Base-by-base conservation (phyloP, 2,329 filamentous ascomycete genomes). In the Alternaria gansuensis region DNA sequence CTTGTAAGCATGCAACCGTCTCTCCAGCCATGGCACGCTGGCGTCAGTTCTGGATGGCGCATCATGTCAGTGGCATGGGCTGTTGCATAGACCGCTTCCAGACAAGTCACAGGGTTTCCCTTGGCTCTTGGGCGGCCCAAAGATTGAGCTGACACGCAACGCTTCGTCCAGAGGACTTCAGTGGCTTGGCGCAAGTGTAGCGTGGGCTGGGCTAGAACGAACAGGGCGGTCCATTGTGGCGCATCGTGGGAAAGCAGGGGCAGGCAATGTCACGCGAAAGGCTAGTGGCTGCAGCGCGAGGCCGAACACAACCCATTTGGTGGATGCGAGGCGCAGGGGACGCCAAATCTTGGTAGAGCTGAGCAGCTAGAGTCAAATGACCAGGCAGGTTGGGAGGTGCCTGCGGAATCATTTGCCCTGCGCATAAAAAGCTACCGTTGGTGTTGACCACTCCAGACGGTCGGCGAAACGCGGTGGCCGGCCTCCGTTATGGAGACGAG, bases 101-200 rank as follows among this genome's bases (percentile, higher is more conserved):
- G 70, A 52, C 70, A 57, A 65, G 62, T 66, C 70, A 72, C 71
- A 70, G 59, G 67, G 66, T 60, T 23, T 60, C 65, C 64, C 62
- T 62, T 44, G 37, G 59, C 64, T 57, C 63, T 63, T 65, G 64
- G 61, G 45, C 65, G 59, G 62, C 64, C 63, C 58, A 65, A 62
- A 60, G 61, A 64, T 69, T 59, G 66, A 72, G 70, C 70, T 71
- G 69, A 73, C 69, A 68, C 67, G 68, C 70, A 69, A 63, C 59
- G 50, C 60, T 64, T 62, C 60, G 60, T 62, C 60, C 62, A 59
- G 54, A 43, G 54, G 54, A 59, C 53, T 58, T 58, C 50, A 46
- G 43, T 52, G 41, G 63, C 61, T 65, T 70, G 63, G 62, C 63
- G 56, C 52, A 28, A 50, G 52, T 57, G 62, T 65, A 68, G 66